Conservation (phyloP, 352 stramenopile genomes). For the Pythium volutum region DNA sequence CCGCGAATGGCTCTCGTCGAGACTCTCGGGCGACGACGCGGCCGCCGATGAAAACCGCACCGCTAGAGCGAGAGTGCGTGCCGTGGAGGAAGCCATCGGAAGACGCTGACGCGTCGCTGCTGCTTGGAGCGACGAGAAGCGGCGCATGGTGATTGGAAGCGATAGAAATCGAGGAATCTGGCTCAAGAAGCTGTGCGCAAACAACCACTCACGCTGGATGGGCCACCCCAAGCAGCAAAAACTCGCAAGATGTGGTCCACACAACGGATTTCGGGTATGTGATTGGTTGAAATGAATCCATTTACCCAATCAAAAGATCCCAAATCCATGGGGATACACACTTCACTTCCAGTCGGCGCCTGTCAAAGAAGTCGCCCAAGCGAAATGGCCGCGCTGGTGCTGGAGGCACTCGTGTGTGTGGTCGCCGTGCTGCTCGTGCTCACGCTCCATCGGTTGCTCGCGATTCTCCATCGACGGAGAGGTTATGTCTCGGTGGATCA, state of each 20-base stretch:
- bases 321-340: too few species aligned
- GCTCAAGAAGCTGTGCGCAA: neutral
- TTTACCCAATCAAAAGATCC: neutral
- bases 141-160: conserved; percentile 11
- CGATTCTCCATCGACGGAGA: conserved; percentile 39
- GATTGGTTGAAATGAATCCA: neutral
- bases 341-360: too few species aligned
- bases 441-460: conserved; percentile 44
- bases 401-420: conserved; percentile 43
- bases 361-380: too few species aligned
- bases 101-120: neutral
- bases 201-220: neutral
- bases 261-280: neutral
- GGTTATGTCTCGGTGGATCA: conserved; percentile 66
- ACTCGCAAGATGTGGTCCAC: conserved; percentile 12
- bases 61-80: neutral
- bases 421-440: conserved; percentile 40
- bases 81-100: neutral
- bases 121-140: conserved; percentile 7
- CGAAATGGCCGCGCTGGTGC: conserved; percentile 27
- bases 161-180: neutral
- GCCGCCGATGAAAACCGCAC: conserved; percentile 10
- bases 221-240: conserved; percentile 15
- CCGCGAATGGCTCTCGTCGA: neutral
- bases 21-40: neutral